Base-by-base conservation (phyloP, 495 filamentous ascomycete species). In the Hamigera avellanea region DNA sequence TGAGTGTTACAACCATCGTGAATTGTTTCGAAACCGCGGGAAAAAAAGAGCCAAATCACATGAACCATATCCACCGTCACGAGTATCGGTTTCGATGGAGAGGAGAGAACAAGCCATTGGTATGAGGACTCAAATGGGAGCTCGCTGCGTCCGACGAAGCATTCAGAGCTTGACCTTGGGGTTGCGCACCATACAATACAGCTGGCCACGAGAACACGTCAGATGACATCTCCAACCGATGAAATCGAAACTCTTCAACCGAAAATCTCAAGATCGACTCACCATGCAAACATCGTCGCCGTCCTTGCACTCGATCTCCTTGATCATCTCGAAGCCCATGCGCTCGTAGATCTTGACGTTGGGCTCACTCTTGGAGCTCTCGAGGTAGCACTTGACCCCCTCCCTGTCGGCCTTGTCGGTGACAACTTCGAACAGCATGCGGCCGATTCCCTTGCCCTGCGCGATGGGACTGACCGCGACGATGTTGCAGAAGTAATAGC, bases 401-500 rank as follows among this genome's bases (percentile, higher is more conserved):
- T 80, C 73, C 31, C 39, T 32, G 53, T 80, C 76, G 13, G 77
- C 76, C 38, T 39, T 42, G 38, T 72, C 53, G 3, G 70, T 69
- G 14, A 80, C 70, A 29, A 68, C 56, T 50, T 70, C 54, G 51
- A 79, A 72, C 36, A 81, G 50, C 35, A 52, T 44, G 35, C 64
- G 69, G 21, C 75, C 77, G 14, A 80, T 58, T 0, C 77, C 76
- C 32, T 51, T 67, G 2, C 70, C 68, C 54, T 80, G 76, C 34
- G 61, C 62, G 31, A 64, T 66, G 0, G 76, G 74, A 21, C 68
- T 45, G n/a, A 80, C 75, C 6, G 76, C 74, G 43, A 80, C 74
- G 31, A 80, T 80, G 48, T 80, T 81, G 40, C 75, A 71, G 40
- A 81, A 80, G 42, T 79, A 81, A 46, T 80, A 81, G 0, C 76